Evolutionary conservation across 192 early-diverging fungal species (phyloP), one percentile per base, ranked within the genome.

Genomic region (Rhizophlyctis rosea): DNA sequence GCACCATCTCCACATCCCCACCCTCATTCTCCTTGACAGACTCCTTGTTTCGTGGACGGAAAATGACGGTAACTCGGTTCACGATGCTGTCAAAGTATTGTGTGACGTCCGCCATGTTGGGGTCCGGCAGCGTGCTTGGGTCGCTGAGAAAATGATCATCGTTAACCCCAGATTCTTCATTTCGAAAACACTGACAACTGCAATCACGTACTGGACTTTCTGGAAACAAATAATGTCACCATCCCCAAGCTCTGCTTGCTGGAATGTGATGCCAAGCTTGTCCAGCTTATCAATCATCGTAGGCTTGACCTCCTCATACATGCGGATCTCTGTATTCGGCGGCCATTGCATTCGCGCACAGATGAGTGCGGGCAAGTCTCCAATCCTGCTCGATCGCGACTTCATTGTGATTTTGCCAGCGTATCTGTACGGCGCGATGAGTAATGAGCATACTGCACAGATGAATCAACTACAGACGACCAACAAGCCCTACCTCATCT

Each of bases 201-300:
- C 18, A 7, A 44, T 44, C 9, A 44, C 39, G 18, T 44, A 44
- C 39, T 44, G 61, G 24, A 73, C 74, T 23, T 71, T 72, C 72
- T 96, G 92, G 71, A 89, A 86, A 62, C 82, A 88, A 56, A 99
- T 82, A 56, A 99, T 97, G 67, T 99, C 96, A 31, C 96, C 96
- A 56, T 89, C 88, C 68, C 91, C 87, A 50, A 99, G 85, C 68
- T 99, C 96, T 14, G 89, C 86, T 30, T 72, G 52, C 1, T 51
- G 49, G 71, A 94, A 95, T 1, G 89, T 89, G n/a, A n/a, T n/a
- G n/a, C n/a, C n/a, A 31, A 58, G 31, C 31, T 78, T 72, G 56
- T 91, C 86, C 75, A 91, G 84, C 28, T 65, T 61, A 47, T 97
- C 94, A 50, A 99, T 89, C 89, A 95, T 87, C 5, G 77, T 81